Conservation (phyloP, 768 basidiomycete genomes). For the Rhizopogon sp. region DNA sequence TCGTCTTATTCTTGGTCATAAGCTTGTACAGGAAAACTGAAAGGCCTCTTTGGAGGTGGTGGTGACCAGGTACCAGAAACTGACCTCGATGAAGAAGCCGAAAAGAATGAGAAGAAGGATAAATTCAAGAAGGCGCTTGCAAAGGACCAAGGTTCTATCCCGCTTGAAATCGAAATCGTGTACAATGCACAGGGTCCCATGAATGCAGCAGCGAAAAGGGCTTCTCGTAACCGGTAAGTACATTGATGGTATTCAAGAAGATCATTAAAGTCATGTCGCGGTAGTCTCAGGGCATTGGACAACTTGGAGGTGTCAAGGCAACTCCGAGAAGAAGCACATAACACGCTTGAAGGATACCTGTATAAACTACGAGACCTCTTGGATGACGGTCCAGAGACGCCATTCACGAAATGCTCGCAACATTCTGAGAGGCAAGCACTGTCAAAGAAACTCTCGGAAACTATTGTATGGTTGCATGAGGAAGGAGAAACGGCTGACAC, state of each 20-base stretch:
- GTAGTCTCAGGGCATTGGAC: constrained; percentile 77
- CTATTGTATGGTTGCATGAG: constrained; percentile 79
- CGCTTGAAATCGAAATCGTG: constrained; percentile 56
- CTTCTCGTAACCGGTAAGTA: constrained; percentile 65
- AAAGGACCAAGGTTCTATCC: constrained; percentile 57
- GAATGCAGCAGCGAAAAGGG: constrained; percentile 71
- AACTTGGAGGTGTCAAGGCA: constrained; percentile 69
- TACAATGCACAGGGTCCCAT: constrained; percentile 69
- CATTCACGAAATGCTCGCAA: constrained; percentile 85
- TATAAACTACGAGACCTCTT: constrained; percentile 86
- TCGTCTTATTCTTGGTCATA: constrained; percentile 6
- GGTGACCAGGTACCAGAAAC: constrained; percentile 26
- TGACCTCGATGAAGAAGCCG: constrained; percentile 26
- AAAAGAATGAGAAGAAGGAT: constrained; percentile 31
- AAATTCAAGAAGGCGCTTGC: constrained; percentile 24
- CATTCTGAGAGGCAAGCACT: constrained; percentile 65
- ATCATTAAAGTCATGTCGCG: constrained; percentile 2
- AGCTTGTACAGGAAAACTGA: constrained; percentile 63
- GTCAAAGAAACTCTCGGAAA: constrained; percentile 61
- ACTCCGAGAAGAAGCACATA: constrained; percentile 84
- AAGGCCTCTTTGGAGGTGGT: constrained; percentile 76
- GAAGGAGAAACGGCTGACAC: constrained; percentile 81
- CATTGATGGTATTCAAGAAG: not conserved
- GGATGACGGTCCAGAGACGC: constrained; percentile 57
- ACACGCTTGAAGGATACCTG: constrained; percentile 88